phyloP scores from a whole-genome alignment of 2,329 filamentous ascomycete species.

The Claviceps paspali region DNA sequence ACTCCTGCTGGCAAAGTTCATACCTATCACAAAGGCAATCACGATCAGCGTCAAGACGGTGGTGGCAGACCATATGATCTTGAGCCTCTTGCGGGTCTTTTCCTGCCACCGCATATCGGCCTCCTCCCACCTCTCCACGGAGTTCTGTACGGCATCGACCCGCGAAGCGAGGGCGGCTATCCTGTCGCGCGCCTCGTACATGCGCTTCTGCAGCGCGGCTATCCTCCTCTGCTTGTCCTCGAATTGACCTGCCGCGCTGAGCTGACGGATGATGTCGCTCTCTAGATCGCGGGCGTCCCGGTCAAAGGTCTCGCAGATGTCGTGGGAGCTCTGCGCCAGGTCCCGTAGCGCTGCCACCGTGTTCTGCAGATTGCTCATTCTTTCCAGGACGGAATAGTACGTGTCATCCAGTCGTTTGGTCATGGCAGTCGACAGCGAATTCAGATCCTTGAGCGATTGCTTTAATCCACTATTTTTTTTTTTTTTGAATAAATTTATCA shows the following conservation, averaged over 20 bases:
- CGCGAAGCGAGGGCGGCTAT: slow-evolving; percentile 45
- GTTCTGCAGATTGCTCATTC: slow-evolving; percentile 45
- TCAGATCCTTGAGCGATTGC: slow-evolving; percentile 37
- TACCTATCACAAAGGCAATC: slow-evolving; percentile 25
- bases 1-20: slow-evolving; percentile 10
- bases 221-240: slow-evolving; percentile 50
- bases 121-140: slow-evolving; percentile 53
- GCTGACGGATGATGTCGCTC: slow-evolving; percentile 42
- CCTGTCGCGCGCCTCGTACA: slow-evolving; percentile 42
- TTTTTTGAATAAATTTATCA: too few relatives aligned
- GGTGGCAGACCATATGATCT: slow-evolving; percentile 46
- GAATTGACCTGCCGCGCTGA: slow-evolving; percentile 47
- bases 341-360: slow-evolving; percentile 51
- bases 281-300: slow-evolving; percentile 43
- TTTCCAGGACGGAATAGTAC: slow-evolving; percentile 60
- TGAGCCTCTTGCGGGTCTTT: slow-evolving; percentile 46
- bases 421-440: slow-evolving; percentile 43
- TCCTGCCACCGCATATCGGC: slow-evolving; percentile 55
- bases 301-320: slow-evolving; percentile 43
- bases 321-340: slow-evolving; percentile 45
- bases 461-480: slow-evolving; percentile 28
- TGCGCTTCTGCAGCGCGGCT: slow-evolving; percentile 42
- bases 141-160: slow-evolving; percentile 46
- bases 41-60: slow-evolving; percentile 32
- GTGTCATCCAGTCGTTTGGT: slow-evolving; percentile 56